A percentile compares a stretch with the other conserved stretches of the same genome.
These are phyloP conservation scores for Pleurozium schreberi DNA, from an alignment of 225 moss, liverwort and hornwort genomes.

Conservation along the genomic window DNA sequence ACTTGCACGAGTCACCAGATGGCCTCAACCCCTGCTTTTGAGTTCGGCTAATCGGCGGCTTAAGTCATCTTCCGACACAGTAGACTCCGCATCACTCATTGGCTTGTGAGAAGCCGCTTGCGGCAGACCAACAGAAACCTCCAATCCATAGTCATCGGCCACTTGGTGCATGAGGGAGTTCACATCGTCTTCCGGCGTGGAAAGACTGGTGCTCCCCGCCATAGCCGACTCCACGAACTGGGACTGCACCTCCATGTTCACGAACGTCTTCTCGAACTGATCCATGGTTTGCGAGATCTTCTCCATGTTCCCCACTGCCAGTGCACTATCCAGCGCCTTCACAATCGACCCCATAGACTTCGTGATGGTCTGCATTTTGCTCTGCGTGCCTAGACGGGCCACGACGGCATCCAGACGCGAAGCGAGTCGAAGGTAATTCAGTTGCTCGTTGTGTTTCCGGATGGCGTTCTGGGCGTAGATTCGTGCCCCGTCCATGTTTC, in stretches of 20 bases:
- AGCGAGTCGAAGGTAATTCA: slow-evolving; percentile 34
- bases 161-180: slow-evolving; percentile 55
- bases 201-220: slow-evolving; percentile 46
- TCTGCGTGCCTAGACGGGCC: slow-evolving; percentile 35
- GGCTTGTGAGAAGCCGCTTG: slow-evolving; percentile 43
- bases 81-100: slow-evolving; percentile 30
- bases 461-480: slow-evolving; percentile 51
- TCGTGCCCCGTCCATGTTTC: slow-evolving; percentile 47
- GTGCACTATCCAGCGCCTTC: slow-evolving; percentile 41
- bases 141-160: slow-evolving; percentile 47
- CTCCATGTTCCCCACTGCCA: slow-evolving; percentile 49
- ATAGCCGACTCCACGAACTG: slow-evolving; percentile 49
- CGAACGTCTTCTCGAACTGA: slow-evolving; percentile 50
- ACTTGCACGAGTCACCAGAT: neutral
- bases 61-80: slow-evolving; percentile 39
- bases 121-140: slow-evolving; percentile 46
- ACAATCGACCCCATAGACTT: slow-evolving; percentile 51
- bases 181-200: slow-evolving; percentile 48
- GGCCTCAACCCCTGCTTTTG: slow-evolving; percentile 32
- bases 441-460: slow-evolving; percentile 49
- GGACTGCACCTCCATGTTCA: slow-evolving; percentile 53
- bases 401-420: slow-evolving; percentile 47
- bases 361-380: slow-evolving; percentile 53
- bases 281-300: slow-evolving; percentile 60
- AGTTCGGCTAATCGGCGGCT: slow-evolving; percentile 53